A percentile compares a stretch with the other conserved stretches of the same genome.
phyloP scores from a whole-genome alignment of 192 early-diverging fungal species.

The Jimgerdemannia flammicorona region DNA sequence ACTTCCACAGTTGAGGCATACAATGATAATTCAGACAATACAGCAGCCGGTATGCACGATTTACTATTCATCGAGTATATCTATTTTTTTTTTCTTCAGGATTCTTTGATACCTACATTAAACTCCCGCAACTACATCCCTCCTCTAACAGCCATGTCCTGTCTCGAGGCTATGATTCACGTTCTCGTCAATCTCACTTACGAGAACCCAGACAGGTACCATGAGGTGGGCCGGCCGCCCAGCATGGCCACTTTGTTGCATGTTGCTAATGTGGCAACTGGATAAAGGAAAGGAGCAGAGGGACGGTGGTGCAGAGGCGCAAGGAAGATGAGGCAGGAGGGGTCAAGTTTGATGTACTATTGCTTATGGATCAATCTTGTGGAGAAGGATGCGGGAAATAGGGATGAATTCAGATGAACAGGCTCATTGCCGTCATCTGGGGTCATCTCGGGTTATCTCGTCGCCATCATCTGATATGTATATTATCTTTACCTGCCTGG shows the following conservation, averaged over 20 bases:
- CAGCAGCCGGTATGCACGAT: too few species aligned
- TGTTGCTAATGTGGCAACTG: slow-evolving; percentile 4
- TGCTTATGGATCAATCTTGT: slow-evolving; percentile 30
- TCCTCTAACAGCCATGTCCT: slow-evolving; percentile 9
- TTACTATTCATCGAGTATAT: too few species aligned
- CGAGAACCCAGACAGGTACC: slow-evolving; percentile 10
- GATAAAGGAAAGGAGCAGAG: neutral
- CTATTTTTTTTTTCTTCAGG: too few species aligned
- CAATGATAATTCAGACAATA: too few species aligned
- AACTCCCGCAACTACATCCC: too few species aligned
- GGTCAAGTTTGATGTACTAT: slow-evolving; percentile 25
- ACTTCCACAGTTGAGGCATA: too few species aligned
- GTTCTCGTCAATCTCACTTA: slow-evolving; percentile 18
- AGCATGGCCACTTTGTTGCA: slow-evolving; percentile 15
- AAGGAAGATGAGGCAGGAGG: neutral
- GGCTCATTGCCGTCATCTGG: neutral
- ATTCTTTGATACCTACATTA: too few species aligned
- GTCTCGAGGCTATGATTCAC: slow-evolving; percentile 9
- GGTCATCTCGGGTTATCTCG: too few species aligned
- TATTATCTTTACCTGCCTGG: too few species aligned
- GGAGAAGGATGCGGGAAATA: slow-evolving; percentile 11
- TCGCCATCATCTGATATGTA: too few species aligned
- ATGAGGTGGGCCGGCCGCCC: slow-evolving; percentile 2
- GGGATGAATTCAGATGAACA: slow-evolving; percentile 13
- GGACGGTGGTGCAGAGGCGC: neutral